A percentile compares a stretch with the other conserved stretches of the same genome.
phyloP scores from a whole-genome alignment of 2,329 filamentous ascomycete species.

The Verticillium tricorpus region DNA sequence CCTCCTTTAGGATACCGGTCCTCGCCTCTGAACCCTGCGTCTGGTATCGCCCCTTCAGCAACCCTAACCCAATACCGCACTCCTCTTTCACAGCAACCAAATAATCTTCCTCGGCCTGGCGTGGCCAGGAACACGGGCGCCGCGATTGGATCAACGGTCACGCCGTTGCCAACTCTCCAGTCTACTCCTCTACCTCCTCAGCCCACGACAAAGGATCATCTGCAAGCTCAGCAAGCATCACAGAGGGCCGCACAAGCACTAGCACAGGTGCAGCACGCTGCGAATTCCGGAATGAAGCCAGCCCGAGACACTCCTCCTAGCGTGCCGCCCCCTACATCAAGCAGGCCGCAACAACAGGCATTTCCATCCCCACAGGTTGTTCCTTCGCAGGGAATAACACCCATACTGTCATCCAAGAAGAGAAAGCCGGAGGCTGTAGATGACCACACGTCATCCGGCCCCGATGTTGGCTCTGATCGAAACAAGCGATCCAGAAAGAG shows the following conservation, averaged over 20 bases:
- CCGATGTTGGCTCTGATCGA: background rate
- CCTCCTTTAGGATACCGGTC: background rate
- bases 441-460: background rate
- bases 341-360: no score
- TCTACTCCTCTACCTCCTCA: background rate
- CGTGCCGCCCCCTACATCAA: no score
- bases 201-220: background rate
- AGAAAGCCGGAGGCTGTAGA: background rate
- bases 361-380: no score
- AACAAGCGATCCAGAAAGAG: background rate
- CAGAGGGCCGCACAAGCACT: background rate
- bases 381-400: no score
- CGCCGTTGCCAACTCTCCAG: background rate
- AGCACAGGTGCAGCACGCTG: background rate
- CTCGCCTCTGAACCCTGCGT: background rate
- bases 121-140: background rate
- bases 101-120: background rate
- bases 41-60: background rate
- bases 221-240: background rate
- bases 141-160: no score
- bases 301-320: background rate
- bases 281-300: background rate
- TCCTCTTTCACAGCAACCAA: background rate
- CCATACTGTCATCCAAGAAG: background rate
- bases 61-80: background rate